Conservation (phyloP, 306 rosid species). For the Cucumis melo region DNA sequence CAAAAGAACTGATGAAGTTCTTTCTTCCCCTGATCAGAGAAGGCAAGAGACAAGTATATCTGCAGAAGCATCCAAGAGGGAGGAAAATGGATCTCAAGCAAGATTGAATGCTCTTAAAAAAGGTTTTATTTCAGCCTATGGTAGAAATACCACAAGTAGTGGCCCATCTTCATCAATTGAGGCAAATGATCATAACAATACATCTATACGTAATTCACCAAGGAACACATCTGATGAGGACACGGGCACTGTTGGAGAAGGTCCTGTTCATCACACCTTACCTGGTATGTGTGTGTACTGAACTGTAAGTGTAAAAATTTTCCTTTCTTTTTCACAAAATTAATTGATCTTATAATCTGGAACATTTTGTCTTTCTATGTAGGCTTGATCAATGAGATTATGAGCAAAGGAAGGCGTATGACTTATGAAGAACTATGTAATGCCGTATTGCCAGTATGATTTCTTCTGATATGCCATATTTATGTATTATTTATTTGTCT, state of each 20-base stretch:
- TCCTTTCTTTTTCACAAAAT: background rate
- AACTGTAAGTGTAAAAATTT: background rate
- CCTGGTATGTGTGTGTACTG: conserved; percentile 52
- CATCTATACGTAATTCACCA: conserved; percentile 52
- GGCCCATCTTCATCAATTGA: conserved; percentile 51
- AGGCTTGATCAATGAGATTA: conserved; percentile 91
- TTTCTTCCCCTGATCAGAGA: conserved; percentile 55
- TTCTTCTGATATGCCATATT: background rate
- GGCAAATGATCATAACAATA: conserved; percentile 48
- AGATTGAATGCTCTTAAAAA: conserved; percentile 28
- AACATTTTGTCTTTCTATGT: conserved; percentile 10
- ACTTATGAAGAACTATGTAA: conserved; percentile 84
- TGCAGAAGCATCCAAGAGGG: conserved; percentile 52
- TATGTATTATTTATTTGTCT: background rate
- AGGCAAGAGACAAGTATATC: conserved; percentile 33
- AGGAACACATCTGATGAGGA: conserved; percentile 77
- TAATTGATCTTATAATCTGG: background rate
- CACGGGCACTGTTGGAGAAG: conserved; percentile 44
- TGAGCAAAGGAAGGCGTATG: conserved; percentile 91
- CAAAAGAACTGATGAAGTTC: conserved; percentile 43
- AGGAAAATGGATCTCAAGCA: conserved; percentile 37
- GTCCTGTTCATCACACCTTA: conserved; percentile 74
- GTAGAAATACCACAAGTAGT: conserved; percentile 45
- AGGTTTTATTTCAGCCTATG: conserved; percentile 24
- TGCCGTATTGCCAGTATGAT: conserved; percentile 82